Conservation (phyloP, 805 yeast genomes). For the Brettanomyces sp. region DNA sequence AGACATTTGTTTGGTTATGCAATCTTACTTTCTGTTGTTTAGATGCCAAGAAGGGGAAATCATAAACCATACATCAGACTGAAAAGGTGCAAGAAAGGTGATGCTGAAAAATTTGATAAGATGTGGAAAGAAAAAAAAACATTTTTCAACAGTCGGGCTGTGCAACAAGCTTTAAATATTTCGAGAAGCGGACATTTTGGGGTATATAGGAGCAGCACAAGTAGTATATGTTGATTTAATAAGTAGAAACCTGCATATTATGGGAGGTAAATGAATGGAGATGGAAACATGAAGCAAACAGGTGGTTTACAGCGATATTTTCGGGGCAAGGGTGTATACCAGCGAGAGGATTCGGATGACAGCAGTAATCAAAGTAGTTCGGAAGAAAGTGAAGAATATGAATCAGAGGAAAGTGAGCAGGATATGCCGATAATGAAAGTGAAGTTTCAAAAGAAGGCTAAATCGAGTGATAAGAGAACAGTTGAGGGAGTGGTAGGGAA, state of each 20-base stretch:
- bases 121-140: not conserved
- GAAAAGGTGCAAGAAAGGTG: constrained; percentile 3
- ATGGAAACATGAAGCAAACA: not conserved
- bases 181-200: no score
- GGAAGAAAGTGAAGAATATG: not conserved
- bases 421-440: not conserved
- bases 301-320: constrained; percentile 1
- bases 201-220: no score
- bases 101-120: constrained; percentile 1
- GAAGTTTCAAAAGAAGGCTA: not conserved
- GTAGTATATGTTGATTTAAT: no score
- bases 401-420: not conserved
- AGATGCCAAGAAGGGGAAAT: no score
- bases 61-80: no score
- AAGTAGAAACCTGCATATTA: no score
- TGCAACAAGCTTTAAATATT: no score
- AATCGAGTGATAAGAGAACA: no score
- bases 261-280: no score
- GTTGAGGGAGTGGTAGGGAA: no score
- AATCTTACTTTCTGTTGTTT: no score
- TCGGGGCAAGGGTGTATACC: constrained; percentile 2
- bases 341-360: not conserved
- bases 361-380: constrained; percentile 1
- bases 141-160: not conserved
- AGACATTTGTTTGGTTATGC: constrained; percentile 37